A percentile compares a stretch with the other conserved stretches of the same genome.
These are phyloP conservation scores for Immersiporthe knoxdaviesiana DNA, from an alignment of 2,329 filamentous ascomycete genomes.

Conservation along the genomic window DNA sequence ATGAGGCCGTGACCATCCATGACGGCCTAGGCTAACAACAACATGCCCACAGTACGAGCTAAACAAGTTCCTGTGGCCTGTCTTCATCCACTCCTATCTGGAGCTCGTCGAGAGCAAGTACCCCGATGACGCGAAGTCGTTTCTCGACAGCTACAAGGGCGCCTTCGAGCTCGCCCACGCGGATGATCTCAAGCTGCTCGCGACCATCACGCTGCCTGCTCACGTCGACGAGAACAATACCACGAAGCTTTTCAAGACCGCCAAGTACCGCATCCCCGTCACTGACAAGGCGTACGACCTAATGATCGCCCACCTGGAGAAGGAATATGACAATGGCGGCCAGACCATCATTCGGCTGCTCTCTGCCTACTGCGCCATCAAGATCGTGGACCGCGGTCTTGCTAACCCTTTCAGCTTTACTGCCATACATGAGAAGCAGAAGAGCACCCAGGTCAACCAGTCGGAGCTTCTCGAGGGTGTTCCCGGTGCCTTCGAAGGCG, in stretches of 20 bases:
- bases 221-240: conserved; percentile 77
- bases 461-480: conserved; percentile 68
- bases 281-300: conserved; percentile 56
- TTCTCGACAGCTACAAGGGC: conserved; percentile 68
- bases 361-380: conserved; percentile 60
- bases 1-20: not conserved
- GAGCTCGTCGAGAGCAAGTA: conserved; percentile 76
- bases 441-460: conserved; percentile 65
- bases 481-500: conserved; percentile 63
- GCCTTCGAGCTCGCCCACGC: conserved; percentile 77
- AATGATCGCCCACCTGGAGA: conserved; percentile 65
- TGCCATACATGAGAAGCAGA: conserved; percentile 59
- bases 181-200: conserved; percentile 79
- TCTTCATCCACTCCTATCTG: conserved; percentile 92
- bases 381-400: conserved; percentile 62
- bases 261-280: conserved; percentile 89
- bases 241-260: conserved; percentile 80
- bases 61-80: conserved; percentile 84
- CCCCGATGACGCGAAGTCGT: conserved; percentile 70
- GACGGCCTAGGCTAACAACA: conserved; percentile 31
- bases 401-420: conserved; percentile 68
- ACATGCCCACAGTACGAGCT: conserved; percentile 72
- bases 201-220: conserved; percentile 72
- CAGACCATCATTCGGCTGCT: conserved; percentile 77
- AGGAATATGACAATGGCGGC: conserved; percentile 79